Evolutionary conservation across 2,329 filamentous ascomycete genomes (phyloP), one percentile per base, ranked within the genome.

Genomic region (Xylariaceae sp.): DNA sequence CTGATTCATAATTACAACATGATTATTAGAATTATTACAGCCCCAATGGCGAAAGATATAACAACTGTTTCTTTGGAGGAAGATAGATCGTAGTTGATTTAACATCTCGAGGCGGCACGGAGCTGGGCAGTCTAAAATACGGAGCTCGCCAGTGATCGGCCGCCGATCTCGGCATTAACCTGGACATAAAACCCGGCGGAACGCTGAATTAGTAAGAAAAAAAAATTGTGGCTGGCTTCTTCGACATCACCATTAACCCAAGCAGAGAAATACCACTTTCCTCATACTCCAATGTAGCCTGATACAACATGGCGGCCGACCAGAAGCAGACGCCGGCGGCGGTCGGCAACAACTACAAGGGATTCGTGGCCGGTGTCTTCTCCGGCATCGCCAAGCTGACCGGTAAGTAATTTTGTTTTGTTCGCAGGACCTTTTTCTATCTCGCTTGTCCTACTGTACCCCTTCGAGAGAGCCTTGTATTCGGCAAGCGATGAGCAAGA

Each of bases 351-450:
- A 88, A 90, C 71, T 98, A 97, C 79, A 93, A 91, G 69, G 95
- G 93, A n/a, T 99, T 98, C 71, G 91, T 97, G 23, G 95, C 91
- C 0, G 95, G 95, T n/a, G 86, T 97, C 6, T 97, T 97, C 71
- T 96, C 91, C 40, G 95, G 95, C 20, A 89, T 98, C 68, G 88
- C 93, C 56, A 98, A 98, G 77, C 78, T 97, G 55, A 86, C 84
- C 67, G 91, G 91, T 93, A 75, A 65, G 83, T 76, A 23, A 20
- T n/a, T n/a, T n/a, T n/a, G n/a, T n/a, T n/a, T n/a, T n/a, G n/a
- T n/a, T n/a, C n/a, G n/a, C n/a, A n/a, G n/a, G n/a, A n/a, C n/a
- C n/a, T n/a, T n/a, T n/a, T n/a, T n/a, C n/a, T n/a, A n/a, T n/a
- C n/a, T n/a, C n/a, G n/a, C n/a, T n/a, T n/a, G n/a, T n/a, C n/a